Evolutionary conservation across 2,329 filamentous ascomycete species (phyloP), one percentile per base, ranked within the genome.

Genomic region (Fonsecaea pedrosoi): DNA sequence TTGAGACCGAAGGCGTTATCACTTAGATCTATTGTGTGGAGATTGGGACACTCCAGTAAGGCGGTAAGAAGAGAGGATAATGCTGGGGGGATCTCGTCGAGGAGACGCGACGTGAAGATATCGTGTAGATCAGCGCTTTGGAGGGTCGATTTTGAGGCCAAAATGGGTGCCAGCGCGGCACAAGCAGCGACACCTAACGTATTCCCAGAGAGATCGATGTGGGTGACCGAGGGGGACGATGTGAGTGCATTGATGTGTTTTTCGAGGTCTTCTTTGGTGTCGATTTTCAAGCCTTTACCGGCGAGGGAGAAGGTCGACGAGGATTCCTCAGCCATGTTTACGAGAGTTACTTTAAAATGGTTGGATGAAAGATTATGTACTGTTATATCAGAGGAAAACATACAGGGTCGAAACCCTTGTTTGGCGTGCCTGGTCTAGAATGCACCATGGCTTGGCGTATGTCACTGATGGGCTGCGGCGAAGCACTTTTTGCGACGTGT

Each of bases 1-100:
- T 97, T 97, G 69, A 97, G 88, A 64, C 95, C 95, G 75, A 99
- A 99, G 54, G 95, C 95, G 80, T 99, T 99, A 81, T 99, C 95
- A 81, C 94, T 97, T 48, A 99, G 86, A 80, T 98, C 96, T 80
- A 99, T 87, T 35, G 94, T 97, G 78, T 91, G 90, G 54, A 99
- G 89, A 65, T 92, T 89, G 1, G 91, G 90, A 62, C 96, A 90
- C 75, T 93, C 90, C 65, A 97, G 88, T 50, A 98, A 89, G 3
- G 94, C 90, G 48, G 89, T 93, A 62, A 99, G 89, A 56, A 99
- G 89, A 66, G 87, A 89, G 54, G 91, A 91, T 62, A 99, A 87
- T 7, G 95, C 94, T 71, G 90, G 90, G 56, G 95, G 95, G 70
- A 99, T 99, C 79, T 99, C 95, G 79, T 89, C 91, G 70, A 98